Percentiles rank a stretch among this genome's conserved stretches.
phyloP scores from a whole-genome alignment of 768 basidiomycete species.

The Collybiopsis luxurians region DNA sequence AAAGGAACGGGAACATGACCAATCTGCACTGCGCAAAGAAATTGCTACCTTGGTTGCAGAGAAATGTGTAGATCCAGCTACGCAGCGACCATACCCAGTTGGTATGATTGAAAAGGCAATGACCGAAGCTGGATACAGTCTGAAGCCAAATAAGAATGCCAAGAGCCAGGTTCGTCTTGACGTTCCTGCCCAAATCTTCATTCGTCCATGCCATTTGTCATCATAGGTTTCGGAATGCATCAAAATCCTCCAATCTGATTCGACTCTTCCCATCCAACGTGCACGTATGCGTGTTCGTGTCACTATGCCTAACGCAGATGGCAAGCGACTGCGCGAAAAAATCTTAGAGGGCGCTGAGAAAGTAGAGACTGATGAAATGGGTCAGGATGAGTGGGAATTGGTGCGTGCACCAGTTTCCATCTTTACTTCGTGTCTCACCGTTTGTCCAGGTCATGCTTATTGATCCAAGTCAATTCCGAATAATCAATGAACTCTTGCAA shows the following conservation, averaged over 20 bases:
- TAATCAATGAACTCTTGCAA: slow-evolving; percentile 86
- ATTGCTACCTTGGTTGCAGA: slow-evolving; percentile 94
- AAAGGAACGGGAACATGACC: slow-evolving; percentile 92
- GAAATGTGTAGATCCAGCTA: slow-evolving; percentile 92
- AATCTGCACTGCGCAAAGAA: slow-evolving; percentile 77
- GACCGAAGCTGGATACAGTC: slow-evolving; percentile 91
- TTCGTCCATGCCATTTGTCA: background rate
- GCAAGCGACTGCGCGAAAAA: slow-evolving; percentile 65
- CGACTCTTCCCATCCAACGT: slow-evolving; percentile 88
- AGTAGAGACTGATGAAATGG: slow-evolving; percentile 79
- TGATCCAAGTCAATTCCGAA: slow-evolving; percentile 88
- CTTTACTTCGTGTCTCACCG: too few relatives aligned
- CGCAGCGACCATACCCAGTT: slow-evolving; percentile 87
- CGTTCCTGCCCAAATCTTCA: background rate
- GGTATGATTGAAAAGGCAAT: slow-evolving; percentile 98
- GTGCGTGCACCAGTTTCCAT: slow-evolving; percentile 46
- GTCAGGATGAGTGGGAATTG: slow-evolving; percentile 78
- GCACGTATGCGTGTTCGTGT: slow-evolving; percentile 92
- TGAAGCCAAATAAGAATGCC: slow-evolving; percentile 83
- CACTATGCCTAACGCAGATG: slow-evolving; percentile 65
- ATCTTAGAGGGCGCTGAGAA: slow-evolving; percentile 74
- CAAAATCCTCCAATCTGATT: slow-evolving; percentile 74
- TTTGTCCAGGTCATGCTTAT: slow-evolving; percentile 76
- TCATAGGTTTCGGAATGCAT: slow-evolving; percentile 84
- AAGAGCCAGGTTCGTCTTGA: slow-evolving; percentile 77